phyloP scores from a whole-genome alignment of 352 stramenopile species.

The Phytophthora megakarya region DNA sequence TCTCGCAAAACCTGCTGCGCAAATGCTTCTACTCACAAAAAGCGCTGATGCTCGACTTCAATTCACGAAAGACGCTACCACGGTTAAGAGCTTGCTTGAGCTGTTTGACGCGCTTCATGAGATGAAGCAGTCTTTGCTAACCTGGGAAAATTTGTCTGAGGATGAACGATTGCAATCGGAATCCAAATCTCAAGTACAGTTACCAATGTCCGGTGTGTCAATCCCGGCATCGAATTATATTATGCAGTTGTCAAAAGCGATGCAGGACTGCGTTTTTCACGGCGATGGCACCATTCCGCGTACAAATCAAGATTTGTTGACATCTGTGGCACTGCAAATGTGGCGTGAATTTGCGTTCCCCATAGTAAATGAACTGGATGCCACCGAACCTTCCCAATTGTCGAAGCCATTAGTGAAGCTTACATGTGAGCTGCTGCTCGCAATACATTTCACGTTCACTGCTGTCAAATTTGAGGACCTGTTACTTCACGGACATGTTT shows the following conservation, averaged over 20 bases:
- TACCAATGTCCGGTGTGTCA: constrained; percentile 9
- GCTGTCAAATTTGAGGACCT: constrained; percentile 56
- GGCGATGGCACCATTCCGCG: constrained; percentile 23
- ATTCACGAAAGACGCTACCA: background rate
- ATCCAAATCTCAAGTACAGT: background rate
- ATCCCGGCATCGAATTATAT: constrained; percentile 19
- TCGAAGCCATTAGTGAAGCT: constrained; percentile 24
- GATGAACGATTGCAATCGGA: constrained; percentile 12
- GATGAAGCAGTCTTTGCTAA: constrained; percentile 19
- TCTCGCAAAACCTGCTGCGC: constrained; percentile 18
- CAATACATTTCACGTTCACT: constrained; percentile 48
- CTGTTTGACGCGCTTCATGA: constrained; percentile 39
- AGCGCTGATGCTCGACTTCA: constrained; percentile 26
- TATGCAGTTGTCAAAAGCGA: constrained; percentile 22
- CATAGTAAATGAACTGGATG: constrained; percentile 45
- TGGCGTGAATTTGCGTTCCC: constrained; percentile 43
- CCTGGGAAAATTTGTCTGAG: constrained; percentile 20
- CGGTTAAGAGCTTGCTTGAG: constrained; percentile 30
- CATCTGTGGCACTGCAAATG: constrained; percentile 38
- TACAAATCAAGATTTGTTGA: constrained; percentile 43
- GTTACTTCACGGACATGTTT: constrained; percentile 51
- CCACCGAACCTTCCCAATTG: constrained; percentile 21
- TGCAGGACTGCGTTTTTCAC: constrained; percentile 36
- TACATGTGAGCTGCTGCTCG: constrained; percentile 40
- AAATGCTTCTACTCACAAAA: constrained; percentile 29